A percentile compares a stretch with the other conserved stretches of the same genome.
These are phyloP conservation scores for Tuber microsphaerosporum DNA, from an alignment of 495 filamentous ascomycete species.

Conservation along the genomic window DNA sequence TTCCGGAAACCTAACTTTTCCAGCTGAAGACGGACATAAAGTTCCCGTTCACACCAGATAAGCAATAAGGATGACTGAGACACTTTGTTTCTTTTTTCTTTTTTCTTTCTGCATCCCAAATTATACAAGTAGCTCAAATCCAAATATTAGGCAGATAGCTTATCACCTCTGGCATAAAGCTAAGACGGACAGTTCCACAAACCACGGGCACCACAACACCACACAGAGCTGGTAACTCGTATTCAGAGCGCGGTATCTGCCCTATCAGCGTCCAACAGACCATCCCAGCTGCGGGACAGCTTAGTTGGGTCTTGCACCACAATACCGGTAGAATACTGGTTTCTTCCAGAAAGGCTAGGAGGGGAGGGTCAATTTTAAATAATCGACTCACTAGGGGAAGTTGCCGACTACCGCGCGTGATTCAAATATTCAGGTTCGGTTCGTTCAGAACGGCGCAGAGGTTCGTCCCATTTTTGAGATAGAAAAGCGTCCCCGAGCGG, in stretches of 20 bases:
- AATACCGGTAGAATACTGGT: neutral
- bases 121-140: neutral
- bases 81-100: neutral
- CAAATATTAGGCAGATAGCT: constrained; percentile 1
- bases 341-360: constrained; percentile 2
- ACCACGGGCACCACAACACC: neutral
- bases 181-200: neutral
- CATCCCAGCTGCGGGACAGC: neutral
- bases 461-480: neutral
- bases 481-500: neutral
- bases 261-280: neutral
- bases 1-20: neutral
- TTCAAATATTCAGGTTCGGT: neutral
- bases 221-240: neutral
- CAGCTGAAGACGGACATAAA: neutral
- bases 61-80: neutral
- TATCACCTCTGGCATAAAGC: neutral
- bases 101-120: neutral
- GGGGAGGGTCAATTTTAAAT: neutral
- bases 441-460: neutral
- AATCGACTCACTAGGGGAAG: neutral
- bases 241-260: neutral
- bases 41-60: neutral
- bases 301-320: neutral
- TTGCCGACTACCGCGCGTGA: neutral